Conservation (phyloP, 176 grass and related monocot species). For the Triticum dicoccoides region DNA sequence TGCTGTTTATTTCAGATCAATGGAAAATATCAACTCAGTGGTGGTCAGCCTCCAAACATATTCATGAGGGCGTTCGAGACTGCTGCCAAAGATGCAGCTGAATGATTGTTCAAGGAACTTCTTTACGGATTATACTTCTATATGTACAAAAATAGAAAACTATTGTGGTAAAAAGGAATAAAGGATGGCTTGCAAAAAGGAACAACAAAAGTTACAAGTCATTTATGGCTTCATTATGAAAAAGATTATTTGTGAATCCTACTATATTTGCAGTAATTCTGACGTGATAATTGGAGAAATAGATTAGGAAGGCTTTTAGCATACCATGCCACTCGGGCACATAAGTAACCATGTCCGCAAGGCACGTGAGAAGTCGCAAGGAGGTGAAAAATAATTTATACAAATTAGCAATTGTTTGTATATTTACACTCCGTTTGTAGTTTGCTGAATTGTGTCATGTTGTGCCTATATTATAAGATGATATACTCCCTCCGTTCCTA, state of each 20-base stretch:
- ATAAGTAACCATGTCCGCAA: too few species aligned
- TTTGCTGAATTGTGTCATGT: background rate
- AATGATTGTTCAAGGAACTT: conserved; percentile 9
- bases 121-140: background rate
- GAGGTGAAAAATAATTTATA: too few species aligned
- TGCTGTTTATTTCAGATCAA: conserved; percentile 53
- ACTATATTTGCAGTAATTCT: background rate
- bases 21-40: conserved; percentile 74
- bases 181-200: background rate
- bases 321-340: background rate
- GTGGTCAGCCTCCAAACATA: conserved; percentile 80
- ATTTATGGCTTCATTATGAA: background rate
- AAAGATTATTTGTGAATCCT: background rate
- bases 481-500: too few species aligned
- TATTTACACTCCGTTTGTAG: background rate
- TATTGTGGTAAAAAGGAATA: background rate
- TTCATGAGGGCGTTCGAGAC: conserved; percentile 63
- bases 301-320: background rate
- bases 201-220: background rate
- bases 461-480: background rate
- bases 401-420: background rate
- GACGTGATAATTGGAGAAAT: background rate
- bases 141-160: background rate
- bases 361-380: too few species aligned
- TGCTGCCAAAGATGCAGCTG: conserved; percentile 38